Evolutionary conservation across 176 grass and related monocot genomes (phyloP).

Genomic region (Pontederia crassipes): DNA sequence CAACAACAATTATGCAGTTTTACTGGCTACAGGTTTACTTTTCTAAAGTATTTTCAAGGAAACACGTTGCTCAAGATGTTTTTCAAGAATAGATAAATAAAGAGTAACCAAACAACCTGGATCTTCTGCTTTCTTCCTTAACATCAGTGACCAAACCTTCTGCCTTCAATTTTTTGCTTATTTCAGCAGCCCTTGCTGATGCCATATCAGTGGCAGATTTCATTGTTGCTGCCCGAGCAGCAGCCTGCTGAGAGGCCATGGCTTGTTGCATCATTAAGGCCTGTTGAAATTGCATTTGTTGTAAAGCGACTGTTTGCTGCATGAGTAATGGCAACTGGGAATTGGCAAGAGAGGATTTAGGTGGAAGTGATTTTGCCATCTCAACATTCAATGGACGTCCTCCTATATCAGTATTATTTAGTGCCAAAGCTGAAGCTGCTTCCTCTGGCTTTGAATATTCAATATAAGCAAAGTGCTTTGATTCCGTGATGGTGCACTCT

Average conservation of each 20-base stretch:
- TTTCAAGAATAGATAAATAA: background rate
- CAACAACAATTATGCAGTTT: too few species aligned
- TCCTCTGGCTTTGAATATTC: conserved; percentile 84
- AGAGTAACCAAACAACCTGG: conserved; percentile 34
- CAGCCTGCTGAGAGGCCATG: conserved; percentile 65
- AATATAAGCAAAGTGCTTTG: conserved; percentile 80
- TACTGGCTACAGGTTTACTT: background rate
- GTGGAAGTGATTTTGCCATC: conserved; percentile 87
- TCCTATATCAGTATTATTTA: conserved; percentile 78
- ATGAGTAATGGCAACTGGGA: conserved; percentile 69
- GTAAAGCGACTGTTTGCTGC: conserved; percentile 91
- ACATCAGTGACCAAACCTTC: conserved; percentile 50
- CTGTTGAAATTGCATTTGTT: conserved; percentile 98
- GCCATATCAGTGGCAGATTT: conserved; percentile 96
- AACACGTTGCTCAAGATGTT: background rate
- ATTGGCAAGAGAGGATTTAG: conserved; percentile 43
- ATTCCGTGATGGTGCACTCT: conserved; percentile 72
- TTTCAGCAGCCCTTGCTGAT: conserved; percentile 86
- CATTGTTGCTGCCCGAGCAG: conserved; percentile 76
- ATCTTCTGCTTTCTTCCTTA: conserved; percentile 48
- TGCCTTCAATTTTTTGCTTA: conserved; percentile 88
- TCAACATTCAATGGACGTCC: conserved; percentile 87
- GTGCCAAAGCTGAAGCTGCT: conserved; percentile 59
- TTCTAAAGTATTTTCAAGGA: too few species aligned
- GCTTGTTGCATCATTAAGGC: conserved; percentile 78